phyloP scores from a whole-genome alignment of 2,329 filamentous ascomycete species.

The Colletotrichum destructivum region DNA sequence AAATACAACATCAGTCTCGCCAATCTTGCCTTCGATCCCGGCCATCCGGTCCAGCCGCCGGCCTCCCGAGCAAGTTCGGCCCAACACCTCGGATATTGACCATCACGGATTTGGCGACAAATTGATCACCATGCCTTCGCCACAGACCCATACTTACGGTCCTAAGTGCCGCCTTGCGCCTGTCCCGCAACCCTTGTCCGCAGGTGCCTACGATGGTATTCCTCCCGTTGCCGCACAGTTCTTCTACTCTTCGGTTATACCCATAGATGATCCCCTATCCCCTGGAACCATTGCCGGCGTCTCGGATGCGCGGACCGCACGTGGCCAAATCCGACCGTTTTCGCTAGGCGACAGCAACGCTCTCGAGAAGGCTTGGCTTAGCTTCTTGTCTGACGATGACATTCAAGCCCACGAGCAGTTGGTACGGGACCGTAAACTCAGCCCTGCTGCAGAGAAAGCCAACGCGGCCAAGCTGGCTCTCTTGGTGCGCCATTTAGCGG shows the following conservation, averaged over 20 bases:
- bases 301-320: constrained; percentile 66
- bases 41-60: background rate
- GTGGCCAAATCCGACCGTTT: constrained; percentile 81
- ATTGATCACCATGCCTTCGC: constrained; percentile 6
- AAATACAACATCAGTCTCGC: background rate
- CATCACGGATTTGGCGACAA: background rate
- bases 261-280: constrained; percentile 91
- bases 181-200: constrained; percentile 53
- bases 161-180: constrained; percentile 71
- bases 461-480: constrained; percentile 55
- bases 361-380: constrained; percentile 83
- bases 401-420: constrained; percentile 62
- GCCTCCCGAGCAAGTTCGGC: background rate
- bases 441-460: constrained; percentile 51
- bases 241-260: constrained; percentile 86
- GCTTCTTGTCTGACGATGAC: constrained; percentile 67
- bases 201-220: constrained; percentile 60
- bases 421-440: constrained; percentile 51
- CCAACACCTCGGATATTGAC: background rate
- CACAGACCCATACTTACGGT: constrained; percentile 69
- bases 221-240: constrained; percentile 80
- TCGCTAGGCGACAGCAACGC: constrained; percentile 83
- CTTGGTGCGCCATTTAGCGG: constrained; percentile 61
- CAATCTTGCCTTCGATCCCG: background rate
- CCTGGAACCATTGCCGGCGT: constrained; percentile 68